phyloP scores from a whole-genome alignment of 768 basidiomycete genomes.

The Coprinopsis cinerea region DNA sequence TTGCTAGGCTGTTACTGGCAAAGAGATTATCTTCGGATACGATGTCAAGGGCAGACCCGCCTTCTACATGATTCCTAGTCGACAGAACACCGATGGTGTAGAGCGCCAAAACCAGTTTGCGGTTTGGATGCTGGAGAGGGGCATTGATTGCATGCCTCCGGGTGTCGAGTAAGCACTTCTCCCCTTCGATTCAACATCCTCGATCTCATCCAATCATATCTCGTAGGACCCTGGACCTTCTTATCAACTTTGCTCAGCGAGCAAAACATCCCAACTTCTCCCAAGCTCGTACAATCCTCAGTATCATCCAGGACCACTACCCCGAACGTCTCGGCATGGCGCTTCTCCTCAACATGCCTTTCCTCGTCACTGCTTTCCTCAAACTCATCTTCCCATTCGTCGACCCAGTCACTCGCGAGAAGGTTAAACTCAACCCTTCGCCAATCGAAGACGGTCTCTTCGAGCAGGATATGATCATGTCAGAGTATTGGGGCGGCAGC shows the following conservation, averaged over 20 bases:
- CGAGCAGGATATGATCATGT: constrained; percentile 62
- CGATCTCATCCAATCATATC: constrained; percentile 2
- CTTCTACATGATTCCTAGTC: constrained; percentile 60
- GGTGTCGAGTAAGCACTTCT: constrained; percentile 64
- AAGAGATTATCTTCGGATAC: constrained; percentile 73
- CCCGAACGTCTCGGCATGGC: constrained; percentile 80
- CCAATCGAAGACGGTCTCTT: constrained; percentile 65
- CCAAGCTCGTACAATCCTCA: constrained; percentile 42
- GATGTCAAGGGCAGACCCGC: constrained; percentile 61
- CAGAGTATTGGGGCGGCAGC: constrained; percentile 63
- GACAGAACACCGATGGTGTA: constrained; percentile 73
- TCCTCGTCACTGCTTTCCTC: constrained; percentile 67
- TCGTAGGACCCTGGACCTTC: constrained; percentile 55
- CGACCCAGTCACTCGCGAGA: constrained; percentile 73
- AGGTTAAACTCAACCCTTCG: constrained; percentile 71
- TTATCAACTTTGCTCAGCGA: constrained; percentile 75
- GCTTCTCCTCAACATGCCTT: constrained; percentile 77
- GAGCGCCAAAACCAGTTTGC: constrained; percentile 65
- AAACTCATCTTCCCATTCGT: constrained; percentile 76
- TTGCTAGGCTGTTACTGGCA: constrained; percentile 70
- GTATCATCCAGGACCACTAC: constrained; percentile 77
- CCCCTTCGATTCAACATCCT: background rate
- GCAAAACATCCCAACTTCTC: constrained; percentile 49
- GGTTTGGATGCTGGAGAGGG: constrained; percentile 75
- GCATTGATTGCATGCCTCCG: constrained; percentile 70